Base-by-base conservation (phyloP, 257 asterid species). In the Fraxinus anomala region DNA sequence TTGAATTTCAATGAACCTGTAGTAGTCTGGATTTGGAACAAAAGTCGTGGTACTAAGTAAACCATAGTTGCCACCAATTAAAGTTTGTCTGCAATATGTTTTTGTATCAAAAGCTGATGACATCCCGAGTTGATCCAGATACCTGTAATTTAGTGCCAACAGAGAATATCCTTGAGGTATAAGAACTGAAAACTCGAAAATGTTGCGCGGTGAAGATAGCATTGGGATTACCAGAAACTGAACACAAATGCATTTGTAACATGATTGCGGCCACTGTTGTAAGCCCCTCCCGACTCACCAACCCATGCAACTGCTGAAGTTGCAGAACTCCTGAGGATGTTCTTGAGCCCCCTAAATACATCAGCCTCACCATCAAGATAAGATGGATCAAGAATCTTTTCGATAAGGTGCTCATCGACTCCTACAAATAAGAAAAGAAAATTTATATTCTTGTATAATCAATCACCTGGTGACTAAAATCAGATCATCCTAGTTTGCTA, bases 231-330 rank as follows among this genome's bases (percentile, higher is more conserved):
- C 97, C 97, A 91, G 84, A 89, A 91, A 80, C 92, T 86, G 77
- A 80, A 86, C 7, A 86, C 92, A 54, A 89, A 91, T 2, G 94
- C 88, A 19, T 89, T 91, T 40, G 97, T 78, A 40, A 91, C 92
- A n/a, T 73, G 76, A 70, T 87, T 49, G 17, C 85, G 83, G 14
- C 92, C 92, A 6, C 92, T 88, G 76, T 88, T 88, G 76, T 88
- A 88, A 13, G 92, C 90, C 7, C 92, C 89, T 80, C 92, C 92
- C 9, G 92, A 39, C 80, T 88, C 92, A 72, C 92, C 90, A 77
- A 88, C 90, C 90, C 92, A 88, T 2, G 88, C 83, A 33, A 68
- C 76, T 21, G 84, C 90, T n/a, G 84, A 71, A 73, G 83, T 80
- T 19, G 30, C 82, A 23, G 90, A 88, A 42, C 72, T 72, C 77